Evolutionary conservation across 2,329 filamentous ascomycete species (phyloP).

Genomic region (Calonectria pteridis): DNA sequence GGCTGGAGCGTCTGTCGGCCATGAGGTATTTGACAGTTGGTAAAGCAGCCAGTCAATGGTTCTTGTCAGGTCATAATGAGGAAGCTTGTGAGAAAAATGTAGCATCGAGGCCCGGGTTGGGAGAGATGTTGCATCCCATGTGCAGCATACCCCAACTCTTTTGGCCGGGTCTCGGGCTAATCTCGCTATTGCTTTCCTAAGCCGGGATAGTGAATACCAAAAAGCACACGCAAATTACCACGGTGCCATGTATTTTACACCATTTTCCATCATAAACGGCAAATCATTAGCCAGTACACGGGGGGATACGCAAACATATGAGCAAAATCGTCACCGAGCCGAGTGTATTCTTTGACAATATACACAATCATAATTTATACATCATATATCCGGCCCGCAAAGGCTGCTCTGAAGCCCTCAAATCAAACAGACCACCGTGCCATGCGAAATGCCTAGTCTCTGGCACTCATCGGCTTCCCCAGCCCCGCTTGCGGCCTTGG

Average conservation of each 20-base stretch:
- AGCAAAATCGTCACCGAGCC: background rate
- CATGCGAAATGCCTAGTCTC: background rate
- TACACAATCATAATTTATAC: background rate
- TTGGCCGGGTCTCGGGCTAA: background rate
- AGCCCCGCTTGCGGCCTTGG: background rate
- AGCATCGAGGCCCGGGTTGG: background rate
- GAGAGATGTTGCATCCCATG: too few relatives aligned
- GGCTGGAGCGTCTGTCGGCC: constrained; percentile 39
- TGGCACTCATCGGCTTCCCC: background rate
- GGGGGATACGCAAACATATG: background rate
- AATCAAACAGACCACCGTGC: background rate
- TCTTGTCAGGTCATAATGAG: background rate
- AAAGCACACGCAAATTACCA: background rate
- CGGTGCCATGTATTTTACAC: background rate
- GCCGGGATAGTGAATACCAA: background rate
- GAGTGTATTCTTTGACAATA: background rate
- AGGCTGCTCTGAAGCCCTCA: background rate
- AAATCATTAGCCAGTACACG: background rate
- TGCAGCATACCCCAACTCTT: background rate
- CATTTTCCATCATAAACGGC: background rate
- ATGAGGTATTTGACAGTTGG: constrained; percentile 7
- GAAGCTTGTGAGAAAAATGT: background rate
- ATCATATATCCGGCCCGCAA: background rate
- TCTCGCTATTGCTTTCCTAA: background rate
- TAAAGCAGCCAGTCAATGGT: background rate